phyloP scores from a whole-genome alignment of 2,329 filamentous ascomycete genomes.

The Geosmithia morbida region DNA sequence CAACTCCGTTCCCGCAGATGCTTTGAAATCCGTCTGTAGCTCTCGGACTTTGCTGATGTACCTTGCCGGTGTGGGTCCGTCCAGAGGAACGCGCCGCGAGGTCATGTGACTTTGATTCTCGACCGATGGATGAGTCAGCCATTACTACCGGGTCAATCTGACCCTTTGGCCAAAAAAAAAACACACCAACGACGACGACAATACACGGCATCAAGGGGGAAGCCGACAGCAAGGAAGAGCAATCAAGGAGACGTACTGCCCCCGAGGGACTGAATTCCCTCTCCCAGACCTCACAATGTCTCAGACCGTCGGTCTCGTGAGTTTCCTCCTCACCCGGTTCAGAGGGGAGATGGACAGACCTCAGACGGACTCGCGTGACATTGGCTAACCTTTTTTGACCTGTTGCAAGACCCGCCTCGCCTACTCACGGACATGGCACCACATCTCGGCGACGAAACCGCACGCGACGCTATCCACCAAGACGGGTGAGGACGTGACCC shows the following conservation, averaged over 20 bases:
- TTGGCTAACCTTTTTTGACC: not conserved
- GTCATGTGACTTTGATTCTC: slow-evolving; percentile 1
- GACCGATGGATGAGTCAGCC: not conserved
- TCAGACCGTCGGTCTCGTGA: slow-evolving; percentile 63
- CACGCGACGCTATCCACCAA: slow-evolving; percentile 45
- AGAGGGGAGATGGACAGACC: no score
- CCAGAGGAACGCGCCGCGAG: not conserved
- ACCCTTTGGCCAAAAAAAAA: not conserved
- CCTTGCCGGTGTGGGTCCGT: not conserved
- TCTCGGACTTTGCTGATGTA: not conserved
- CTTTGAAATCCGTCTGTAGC: slow-evolving; percentile 1
- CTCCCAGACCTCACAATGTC: slow-evolving; percentile 43
- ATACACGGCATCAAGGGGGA: not conserved
- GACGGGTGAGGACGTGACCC: slow-evolving; percentile 31
- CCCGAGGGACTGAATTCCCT: slow-evolving; percentile 5
- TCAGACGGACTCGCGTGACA: not conserved
- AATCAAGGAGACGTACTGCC: no score
- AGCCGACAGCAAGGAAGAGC: not conserved
- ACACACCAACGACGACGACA: not conserved
- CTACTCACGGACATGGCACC: slow-evolving; percentile 94
- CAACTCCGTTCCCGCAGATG: not conserved
- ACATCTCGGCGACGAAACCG: slow-evolving; percentile 55
- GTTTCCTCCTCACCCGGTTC: no score
- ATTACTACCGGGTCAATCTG: not conserved
- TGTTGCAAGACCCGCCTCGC: slow-evolving; percentile 75